Evolutionary conservation across 73 alveolate species (phyloP).

Genomic region (Durusdinium trenchii): DNA sequence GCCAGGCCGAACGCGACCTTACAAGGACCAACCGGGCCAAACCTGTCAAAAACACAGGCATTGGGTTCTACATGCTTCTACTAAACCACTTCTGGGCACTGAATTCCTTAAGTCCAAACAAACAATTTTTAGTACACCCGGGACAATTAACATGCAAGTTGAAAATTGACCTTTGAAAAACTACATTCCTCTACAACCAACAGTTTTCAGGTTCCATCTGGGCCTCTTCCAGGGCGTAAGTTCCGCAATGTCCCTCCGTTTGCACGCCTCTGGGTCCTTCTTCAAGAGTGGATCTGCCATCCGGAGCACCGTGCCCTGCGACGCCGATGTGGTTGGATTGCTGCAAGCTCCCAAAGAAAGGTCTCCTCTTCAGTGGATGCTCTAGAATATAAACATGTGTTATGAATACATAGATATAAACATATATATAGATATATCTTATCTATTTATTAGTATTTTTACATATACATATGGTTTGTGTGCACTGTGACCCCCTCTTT

Average conservation of each 20-base stretch:
- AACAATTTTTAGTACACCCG: too few species aligned
- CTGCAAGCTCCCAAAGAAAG: not conserved
- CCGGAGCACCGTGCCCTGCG: slow-evolving; percentile 1
- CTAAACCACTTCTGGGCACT: too few species aligned
- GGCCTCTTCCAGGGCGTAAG: too few species aligned
- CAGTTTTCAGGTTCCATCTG: not conserved
- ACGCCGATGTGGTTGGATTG: not conserved
- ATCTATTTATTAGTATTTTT: not conserved
- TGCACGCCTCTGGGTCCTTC: slow-evolving; percentile 17
- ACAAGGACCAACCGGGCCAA: too few species aligned
- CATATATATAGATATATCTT: not conserved
- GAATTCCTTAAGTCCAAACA: too few species aligned
- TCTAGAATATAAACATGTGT: too few species aligned
- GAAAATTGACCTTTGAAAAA: not conserved
- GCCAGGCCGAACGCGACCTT: too few species aligned
- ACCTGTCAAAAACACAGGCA: too few species aligned
- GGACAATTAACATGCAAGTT: not conserved
- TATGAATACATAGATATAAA: too few species aligned
- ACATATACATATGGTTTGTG: not conserved
- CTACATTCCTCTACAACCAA: not conserved
- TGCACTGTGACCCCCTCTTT: not conserved
- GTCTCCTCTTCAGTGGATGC: not conserved
- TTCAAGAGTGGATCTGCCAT: not conserved
- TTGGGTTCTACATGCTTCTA: too few species aligned
- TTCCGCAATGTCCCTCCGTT: too few species aligned